Evolutionary conservation across 805 yeast species (phyloP), one percentile per base, ranked within the genome.

Genomic region (Wickerhamiella dianesei): DNA sequence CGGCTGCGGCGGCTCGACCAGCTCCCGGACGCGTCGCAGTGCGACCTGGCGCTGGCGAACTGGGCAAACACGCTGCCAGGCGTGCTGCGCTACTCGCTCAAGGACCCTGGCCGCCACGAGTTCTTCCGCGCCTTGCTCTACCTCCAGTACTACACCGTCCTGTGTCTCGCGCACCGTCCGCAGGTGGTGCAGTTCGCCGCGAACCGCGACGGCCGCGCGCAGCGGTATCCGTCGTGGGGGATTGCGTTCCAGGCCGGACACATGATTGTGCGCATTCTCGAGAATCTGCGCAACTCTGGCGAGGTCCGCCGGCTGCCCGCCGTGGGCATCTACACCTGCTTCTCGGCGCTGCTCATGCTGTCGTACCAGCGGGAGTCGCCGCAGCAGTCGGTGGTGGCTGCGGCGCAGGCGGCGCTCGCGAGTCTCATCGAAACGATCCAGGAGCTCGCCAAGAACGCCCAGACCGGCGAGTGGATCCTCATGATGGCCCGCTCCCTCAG

Each of bases 221-320:
- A 70, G 2, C n/a, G 16, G 6, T 78, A 77, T 58, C 84, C 85
- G 4, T 75, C 82, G n/a, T 77, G 84, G 80, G 84, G 87, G 8
- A 80, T 82, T 48, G 82, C 86, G 2, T 82, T 81, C 68, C 85
- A 80, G 61, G 83, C 88, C 1, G 86, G 92, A 1, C 75, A 83
- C 56, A 77, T 80, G 76, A 77, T 82, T 51, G 73, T 82, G 3
- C 68, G 74, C 40, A 77, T 83, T 46, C 70, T 76, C 22, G 77
- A 77, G 43, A 77, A 74, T 48, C 54, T 82, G 48, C 54, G 70
- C 37, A 73, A 71, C 40, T 68, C 71, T 39, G 69, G 70, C 46
- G 75, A 75, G 53, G 59, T 79, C 46, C 64, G 62, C 46, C 70
- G 68, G 52, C 71, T 76, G 49, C 80, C 84, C 12, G 75, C 79